Evolutionary conservation across 2,329 filamentous ascomycete genomes (phyloP).

Genomic region (Diaporthe sp.): DNA sequence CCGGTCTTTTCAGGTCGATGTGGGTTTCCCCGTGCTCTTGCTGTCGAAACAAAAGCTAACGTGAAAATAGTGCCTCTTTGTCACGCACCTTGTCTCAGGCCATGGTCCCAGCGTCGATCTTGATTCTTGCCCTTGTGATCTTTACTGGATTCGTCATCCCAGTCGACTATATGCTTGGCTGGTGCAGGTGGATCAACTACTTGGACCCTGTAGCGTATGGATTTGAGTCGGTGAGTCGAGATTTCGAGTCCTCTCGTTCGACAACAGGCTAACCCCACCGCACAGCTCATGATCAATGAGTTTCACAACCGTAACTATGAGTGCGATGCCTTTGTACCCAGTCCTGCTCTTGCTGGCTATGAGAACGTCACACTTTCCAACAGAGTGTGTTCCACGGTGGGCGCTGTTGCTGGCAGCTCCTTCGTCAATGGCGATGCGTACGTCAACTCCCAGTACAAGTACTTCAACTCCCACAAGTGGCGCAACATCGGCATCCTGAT

Average conservation of each 20-base stretch:
- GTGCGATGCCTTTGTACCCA: conserved; percentile 60
- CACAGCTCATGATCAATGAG: conserved; percentile 76
- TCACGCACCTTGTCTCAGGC: conserved; percentile 77
- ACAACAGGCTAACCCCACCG: not conserved
- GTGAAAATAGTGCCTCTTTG: conserved; percentile 79
- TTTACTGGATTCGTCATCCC: conserved; percentile 79
- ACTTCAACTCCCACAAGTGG: conserved; percentile 71
- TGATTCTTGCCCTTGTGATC: conserved; percentile 75
- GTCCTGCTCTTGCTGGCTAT: conserved; percentile 47
- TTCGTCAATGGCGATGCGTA: conserved; percentile 71
- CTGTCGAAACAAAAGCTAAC: not conserved
- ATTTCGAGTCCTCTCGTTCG: no score
- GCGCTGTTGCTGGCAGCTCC: conserved; percentile 63
- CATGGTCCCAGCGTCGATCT: conserved; percentile 68
- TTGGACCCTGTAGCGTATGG: conserved; percentile 82
- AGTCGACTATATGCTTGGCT: conserved; percentile 77
- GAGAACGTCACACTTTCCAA: conserved; percentile 48
- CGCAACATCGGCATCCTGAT: conserved; percentile 77
- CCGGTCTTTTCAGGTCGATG: conserved; percentile 74
- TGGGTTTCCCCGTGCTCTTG: not conserved
- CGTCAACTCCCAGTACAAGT: conserved; percentile 64
- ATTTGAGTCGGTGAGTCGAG: conserved; percentile 72
- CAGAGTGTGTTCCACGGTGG: conserved; percentile 68
- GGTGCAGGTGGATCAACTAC: conserved; percentile 87
- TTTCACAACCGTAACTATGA: conserved; percentile 73